These are phyloP conservation scores for Bidens hawaiensis DNA, from an alignment of 140 eudicot genomes.

Conservation along the genomic window DNA sequence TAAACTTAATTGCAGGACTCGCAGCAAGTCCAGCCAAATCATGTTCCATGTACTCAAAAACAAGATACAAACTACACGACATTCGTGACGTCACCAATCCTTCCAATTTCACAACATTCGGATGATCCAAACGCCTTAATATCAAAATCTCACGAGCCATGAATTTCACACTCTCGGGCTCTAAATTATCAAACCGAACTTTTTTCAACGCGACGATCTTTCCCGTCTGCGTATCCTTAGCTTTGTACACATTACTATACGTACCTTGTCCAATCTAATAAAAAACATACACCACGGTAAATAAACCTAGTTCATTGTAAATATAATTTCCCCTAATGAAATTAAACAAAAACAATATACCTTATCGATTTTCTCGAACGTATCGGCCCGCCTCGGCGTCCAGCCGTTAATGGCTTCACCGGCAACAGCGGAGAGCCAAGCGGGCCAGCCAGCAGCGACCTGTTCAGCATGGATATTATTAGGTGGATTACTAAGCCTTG, in stretches of 20 bases:
- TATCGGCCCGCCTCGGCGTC: slow-evolving; percentile 76
- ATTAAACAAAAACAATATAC: slow-evolving; percentile 14
- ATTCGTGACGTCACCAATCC: slow-evolving; percentile 72
- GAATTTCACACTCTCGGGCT: slow-evolving; percentile 78
- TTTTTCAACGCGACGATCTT: slow-evolving; percentile 68
- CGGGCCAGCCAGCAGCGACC: slow-evolving; percentile 83
- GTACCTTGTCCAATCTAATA: slow-evolving; percentile 89
- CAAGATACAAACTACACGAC: slow-evolving; percentile 76
- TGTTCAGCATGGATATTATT: slow-evolving; percentile 60
- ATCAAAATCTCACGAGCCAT: slow-evolving; percentile 78
- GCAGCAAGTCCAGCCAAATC: slow-evolving; percentile 84
- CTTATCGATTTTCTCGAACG: slow-evolving; percentile 72
- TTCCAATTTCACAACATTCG: slow-evolving; percentile 65
- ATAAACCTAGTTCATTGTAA: neutral
- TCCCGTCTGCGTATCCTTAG: slow-evolving; percentile 59
- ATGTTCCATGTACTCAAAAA: slow-evolving; percentile 78
- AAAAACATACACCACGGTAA: slow-evolving; percentile 7
- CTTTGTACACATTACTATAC: slow-evolving; percentile 78
- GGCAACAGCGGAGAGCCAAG: slow-evolving; percentile 74
- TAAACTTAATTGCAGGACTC: slow-evolving; percentile 62
- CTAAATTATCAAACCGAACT: slow-evolving; percentile 72
- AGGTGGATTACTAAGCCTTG: slow-evolving; percentile 57
- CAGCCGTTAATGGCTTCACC: slow-evolving; percentile 80
- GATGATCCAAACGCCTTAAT: slow-evolving; percentile 70
- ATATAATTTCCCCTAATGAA: too few relatives aligned